Conservation (phyloP, 2,329 filamentous ascomycete genomes). For the Knufia petricola region DNA sequence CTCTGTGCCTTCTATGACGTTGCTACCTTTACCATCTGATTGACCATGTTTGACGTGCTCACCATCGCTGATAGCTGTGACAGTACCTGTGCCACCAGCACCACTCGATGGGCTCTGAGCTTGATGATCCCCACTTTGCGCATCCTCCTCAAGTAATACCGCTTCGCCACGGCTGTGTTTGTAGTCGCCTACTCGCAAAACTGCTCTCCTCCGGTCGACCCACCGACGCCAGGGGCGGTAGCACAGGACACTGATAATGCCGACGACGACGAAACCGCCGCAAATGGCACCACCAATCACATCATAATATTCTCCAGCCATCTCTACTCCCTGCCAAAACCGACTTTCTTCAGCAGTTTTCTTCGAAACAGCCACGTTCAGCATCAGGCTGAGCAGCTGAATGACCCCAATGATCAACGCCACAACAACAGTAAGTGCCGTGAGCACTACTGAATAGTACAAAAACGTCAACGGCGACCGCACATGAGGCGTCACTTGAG, state of each 20-base stretch:
- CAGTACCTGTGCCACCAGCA: neutral
- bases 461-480: conserved; percentile 79
- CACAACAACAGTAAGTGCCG: conserved; percentile 70
- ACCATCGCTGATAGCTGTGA: neutral
- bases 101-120: neutral
- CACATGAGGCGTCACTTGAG: conserved; percentile 42
- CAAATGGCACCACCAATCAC: conserved; percentile 81
- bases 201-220: conserved; percentile 34
- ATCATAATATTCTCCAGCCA: conserved; percentile 70
- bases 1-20: neutral
- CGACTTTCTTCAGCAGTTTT: conserved; percentile 35
- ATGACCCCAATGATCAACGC: conserved; percentile 77
- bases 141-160: neutral
- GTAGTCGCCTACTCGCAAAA: conserved; percentile 5
- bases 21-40: neutral
- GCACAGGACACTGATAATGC: conserved; percentile 59
- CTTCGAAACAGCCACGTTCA: conserved; percentile 63
- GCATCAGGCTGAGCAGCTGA: conserved; percentile 68
- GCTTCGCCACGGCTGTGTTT: neutral
- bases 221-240: conserved; percentile 71
- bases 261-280: conserved; percentile 70
- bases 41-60: neutral
- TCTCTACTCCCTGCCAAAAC: conserved; percentile 87
- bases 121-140: neutral
- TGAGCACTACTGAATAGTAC: conserved; percentile 87